phyloP scores from a whole-genome alignment of 2,329 filamentous ascomycete species.

The Dactylellina sp. region DNA sequence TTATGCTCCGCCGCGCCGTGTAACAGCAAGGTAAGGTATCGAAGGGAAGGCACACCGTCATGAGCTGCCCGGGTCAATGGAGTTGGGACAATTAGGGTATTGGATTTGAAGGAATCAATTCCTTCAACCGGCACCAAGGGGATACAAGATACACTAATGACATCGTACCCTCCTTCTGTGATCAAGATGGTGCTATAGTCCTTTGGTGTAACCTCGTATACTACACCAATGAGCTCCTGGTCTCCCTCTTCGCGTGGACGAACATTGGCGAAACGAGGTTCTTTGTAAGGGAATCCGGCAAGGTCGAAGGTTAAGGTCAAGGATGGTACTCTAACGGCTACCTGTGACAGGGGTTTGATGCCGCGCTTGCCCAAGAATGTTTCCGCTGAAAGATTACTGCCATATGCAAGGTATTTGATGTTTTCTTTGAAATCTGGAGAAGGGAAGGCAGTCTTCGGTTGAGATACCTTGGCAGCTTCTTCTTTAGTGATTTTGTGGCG shows the following conservation, averaged over 20 bases:
- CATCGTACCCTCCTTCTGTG: constrained; percentile 91
- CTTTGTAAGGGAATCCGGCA: constrained; percentile 83
- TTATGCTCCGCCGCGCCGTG: constrained; percentile 82
- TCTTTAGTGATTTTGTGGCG: constrained; percentile 34
- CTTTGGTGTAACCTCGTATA: constrained; percentile 87
- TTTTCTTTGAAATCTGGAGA: constrained; percentile 64
- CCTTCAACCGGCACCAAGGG: constrained; percentile 66
- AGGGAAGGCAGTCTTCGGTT: constrained; percentile 41
- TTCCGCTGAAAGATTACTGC: constrained; percentile 84
- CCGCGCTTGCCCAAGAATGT: constrained; percentile 81
- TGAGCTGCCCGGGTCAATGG: constrained; percentile 69
- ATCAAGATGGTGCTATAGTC: constrained; percentile 89
- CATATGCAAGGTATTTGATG: constrained; percentile 86
- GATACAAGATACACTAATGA: constrained; percentile 70
- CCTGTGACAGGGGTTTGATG: constrained; percentile 81
- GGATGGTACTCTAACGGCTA: constrained; percentile 84
- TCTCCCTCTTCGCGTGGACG: constrained; percentile 69
- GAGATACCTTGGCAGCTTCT: constrained; percentile 35
- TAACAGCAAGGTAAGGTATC: constrained; percentile 84
- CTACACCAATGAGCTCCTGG: constrained; percentile 88
- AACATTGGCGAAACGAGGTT: constrained; percentile 93
- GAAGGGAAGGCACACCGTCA: constrained; percentile 83
- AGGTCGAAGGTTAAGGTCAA: constrained; percentile 86
- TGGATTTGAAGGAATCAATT: constrained; percentile 74
- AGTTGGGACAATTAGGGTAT: constrained; percentile 81